Conservation (phyloP, 192 early-diverging fungal genomes). For the Linnemannia exigua region DNA sequence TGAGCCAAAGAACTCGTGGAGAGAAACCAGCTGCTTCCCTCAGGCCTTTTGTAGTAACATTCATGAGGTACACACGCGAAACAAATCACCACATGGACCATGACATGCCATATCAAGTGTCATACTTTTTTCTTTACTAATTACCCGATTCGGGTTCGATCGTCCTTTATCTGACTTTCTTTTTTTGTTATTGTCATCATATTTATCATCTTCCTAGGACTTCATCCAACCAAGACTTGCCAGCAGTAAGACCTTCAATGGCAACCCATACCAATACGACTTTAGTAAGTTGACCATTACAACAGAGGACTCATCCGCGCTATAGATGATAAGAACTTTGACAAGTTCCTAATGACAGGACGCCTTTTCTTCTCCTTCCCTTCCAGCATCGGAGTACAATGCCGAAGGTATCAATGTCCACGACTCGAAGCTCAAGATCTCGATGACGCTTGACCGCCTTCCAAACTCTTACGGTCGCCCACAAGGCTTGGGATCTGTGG, state of each 20-base stretch:
- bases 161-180: background rate
- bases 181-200: background rate
- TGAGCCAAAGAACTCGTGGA: constrained; percentile 41
- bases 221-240: constrained; percentile 30
- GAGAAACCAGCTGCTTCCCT: constrained; percentile 42
- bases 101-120: background rate
- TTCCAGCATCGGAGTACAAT: constrained; percentile 37
- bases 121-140: background rate
- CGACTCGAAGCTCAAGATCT: constrained; percentile 36
- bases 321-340: background rate
- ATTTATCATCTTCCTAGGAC: constrained; percentile 1
- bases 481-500: constrained; percentile 71
- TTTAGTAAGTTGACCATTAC: constrained; percentile 23
- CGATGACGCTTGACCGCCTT: constrained; percentile 32
- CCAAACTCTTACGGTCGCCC: constrained; percentile 55
- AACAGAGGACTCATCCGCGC: background rate
- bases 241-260: constrained; percentile 18
- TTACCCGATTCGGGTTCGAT: background rate
- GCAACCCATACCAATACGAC: constrained; percentile 38
- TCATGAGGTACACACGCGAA: constrained; percentile 13
- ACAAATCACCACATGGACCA: background rate
- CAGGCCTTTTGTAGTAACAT: constrained; percentile 22
- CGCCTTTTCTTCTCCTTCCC: background rate
- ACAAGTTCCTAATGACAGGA: background rate
- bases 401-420: constrained; percentile 20